Evolutionary conservation across 768 basidiomycete species (phyloP).

Genomic region (Phylloporus sp.): DNA sequence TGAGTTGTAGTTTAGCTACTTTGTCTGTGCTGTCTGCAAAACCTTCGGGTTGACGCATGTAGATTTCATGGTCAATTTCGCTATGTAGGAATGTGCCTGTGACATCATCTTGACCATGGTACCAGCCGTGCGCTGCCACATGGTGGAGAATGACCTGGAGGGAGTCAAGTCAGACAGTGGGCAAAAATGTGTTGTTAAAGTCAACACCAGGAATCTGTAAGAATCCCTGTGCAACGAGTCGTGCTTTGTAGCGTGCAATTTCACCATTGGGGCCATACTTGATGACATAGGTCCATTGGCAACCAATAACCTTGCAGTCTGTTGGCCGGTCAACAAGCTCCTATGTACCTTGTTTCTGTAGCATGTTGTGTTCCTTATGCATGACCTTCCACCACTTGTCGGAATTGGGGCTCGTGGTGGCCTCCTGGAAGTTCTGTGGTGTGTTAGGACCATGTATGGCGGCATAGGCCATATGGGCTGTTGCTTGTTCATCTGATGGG

Average conservation of each 20-base stretch:
- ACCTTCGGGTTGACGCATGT: constrained; percentile 22
- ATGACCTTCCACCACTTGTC: neutral
- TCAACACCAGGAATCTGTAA: constrained; percentile 31
- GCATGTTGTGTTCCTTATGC: neutral
- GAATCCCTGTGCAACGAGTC: constrained; percentile 36
- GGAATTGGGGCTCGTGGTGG: neutral
- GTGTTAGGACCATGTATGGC: no score
- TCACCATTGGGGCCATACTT: constrained; percentile 18
- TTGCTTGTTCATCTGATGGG: no score
- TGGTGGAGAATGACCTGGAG: constrained; percentile 9
- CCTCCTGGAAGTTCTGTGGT: no score
- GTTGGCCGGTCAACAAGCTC: neutral
- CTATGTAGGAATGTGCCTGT: neutral
- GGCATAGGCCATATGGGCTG: no score
- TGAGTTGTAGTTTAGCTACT: neutral
- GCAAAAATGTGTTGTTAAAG: constrained; percentile 23
- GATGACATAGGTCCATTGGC: constrained; percentile 2
- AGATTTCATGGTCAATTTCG: constrained; percentile 24
- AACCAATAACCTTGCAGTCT: neutral
- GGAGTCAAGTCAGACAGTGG: neutral
- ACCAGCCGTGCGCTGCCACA: no score
- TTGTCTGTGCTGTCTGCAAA: neutral
- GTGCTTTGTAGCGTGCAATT: constrained; percentile 34
- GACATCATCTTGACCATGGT: constrained; percentile 30
- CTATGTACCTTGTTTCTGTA: neutral